Conservation (phyloP, 2,329 filamentous ascomycete species). For the Dactylellina parvicollis region DNA sequence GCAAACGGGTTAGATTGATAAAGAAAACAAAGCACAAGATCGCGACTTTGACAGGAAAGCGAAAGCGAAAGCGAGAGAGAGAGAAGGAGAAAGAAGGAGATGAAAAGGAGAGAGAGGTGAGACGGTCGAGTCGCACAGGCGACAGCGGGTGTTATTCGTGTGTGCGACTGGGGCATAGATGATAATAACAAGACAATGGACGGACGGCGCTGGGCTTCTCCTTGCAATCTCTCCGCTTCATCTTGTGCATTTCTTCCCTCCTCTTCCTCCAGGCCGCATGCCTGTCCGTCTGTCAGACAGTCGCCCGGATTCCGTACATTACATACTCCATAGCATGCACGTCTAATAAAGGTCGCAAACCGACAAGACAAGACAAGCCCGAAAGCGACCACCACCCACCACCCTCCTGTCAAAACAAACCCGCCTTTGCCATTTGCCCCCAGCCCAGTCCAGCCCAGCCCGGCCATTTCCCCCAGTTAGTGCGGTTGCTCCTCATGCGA, state of each 20-base stretch:
- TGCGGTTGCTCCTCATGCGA: not conserved
- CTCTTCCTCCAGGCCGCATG: not conserved
- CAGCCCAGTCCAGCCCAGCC: not conserved
- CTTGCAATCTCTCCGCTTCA: conserved; percentile 21
- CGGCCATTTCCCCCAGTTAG: not conserved
- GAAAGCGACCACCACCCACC: too few relatives aligned
- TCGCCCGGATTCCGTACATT: too few relatives aligned
- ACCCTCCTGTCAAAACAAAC: conserved; percentile 19
- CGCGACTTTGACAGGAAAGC: not conserved
- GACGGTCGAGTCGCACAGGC: conserved; percentile 19
- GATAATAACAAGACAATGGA: conserved; percentile 1
- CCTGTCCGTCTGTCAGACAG: conserved; percentile 8
- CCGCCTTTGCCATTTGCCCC: not conserved
- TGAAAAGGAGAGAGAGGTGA: not conserved
- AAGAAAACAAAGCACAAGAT: conserved; percentile 15
- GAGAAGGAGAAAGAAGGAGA: not conserved
- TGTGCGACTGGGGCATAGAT: not conserved
- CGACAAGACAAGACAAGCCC: too few relatives aligned
- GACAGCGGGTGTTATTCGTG: not conserved
- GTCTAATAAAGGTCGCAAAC: too few relatives aligned
- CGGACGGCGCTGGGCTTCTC: not conserved
- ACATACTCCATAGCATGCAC: too few relatives aligned
- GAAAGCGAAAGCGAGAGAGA: not conserved
- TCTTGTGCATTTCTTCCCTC: conserved; percentile 7
- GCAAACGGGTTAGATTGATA: conserved; percentile 8